Percentiles rank a stretch among this genome's conserved stretches.
Conservation (phyloP, 805 yeast genomes). For the Sungouiozyma ichnusensis region DNA sequence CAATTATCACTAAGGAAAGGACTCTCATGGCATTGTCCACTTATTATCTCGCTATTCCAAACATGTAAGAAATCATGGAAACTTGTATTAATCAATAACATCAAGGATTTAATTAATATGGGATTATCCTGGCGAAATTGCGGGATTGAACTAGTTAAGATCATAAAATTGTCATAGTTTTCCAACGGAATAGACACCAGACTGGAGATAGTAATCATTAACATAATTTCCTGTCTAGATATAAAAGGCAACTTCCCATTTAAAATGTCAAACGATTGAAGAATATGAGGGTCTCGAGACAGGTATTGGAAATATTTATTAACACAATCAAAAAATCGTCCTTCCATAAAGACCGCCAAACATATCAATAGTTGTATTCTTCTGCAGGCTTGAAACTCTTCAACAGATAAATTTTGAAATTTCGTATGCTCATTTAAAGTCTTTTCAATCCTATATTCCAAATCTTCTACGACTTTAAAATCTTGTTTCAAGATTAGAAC, state of each 20-base stretch:
- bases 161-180: slow-evolving; percentile 17
- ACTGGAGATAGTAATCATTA: slow-evolving; percentile 17
- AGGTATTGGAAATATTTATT: slow-evolving; percentile 11
- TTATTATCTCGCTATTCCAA: slow-evolving; percentile 15
- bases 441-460: slow-evolving; percentile 14
- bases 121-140: slow-evolving; percentile 8
- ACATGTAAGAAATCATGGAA: slow-evolving; percentile 17
- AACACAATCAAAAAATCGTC: slow-evolving; percentile 17
- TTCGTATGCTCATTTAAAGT: slow-evolving; percentile 1
- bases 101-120: slow-evolving; percentile 9
- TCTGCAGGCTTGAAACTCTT: slow-evolving; percentile 10
- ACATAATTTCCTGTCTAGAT: slow-evolving; percentile 13
- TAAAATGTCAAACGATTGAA: slow-evolving; percentile 1
- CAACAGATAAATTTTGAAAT: background rate
- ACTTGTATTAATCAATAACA: slow-evolving; percentile 14
- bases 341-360: slow-evolving; percentile 13
- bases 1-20: slow-evolving; percentile 13
- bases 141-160: slow-evolving; percentile 11
- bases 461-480: slow-evolving; percentile 16
- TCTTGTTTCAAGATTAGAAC: slow-evolving; percentile 11
- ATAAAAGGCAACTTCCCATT: slow-evolving; percentile 5
- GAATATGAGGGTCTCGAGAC: slow-evolving; percentile 9
- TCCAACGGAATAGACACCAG: slow-evolving; percentile 22
- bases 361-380: slow-evolving; percentile 11
- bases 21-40: slow-evolving; percentile 9